Evolutionary conservation across 1,284 basidiomycete species (phyloP), one percentile per base, ranked within the genome.

Genomic region (Pseudozyma sp.): DNA sequence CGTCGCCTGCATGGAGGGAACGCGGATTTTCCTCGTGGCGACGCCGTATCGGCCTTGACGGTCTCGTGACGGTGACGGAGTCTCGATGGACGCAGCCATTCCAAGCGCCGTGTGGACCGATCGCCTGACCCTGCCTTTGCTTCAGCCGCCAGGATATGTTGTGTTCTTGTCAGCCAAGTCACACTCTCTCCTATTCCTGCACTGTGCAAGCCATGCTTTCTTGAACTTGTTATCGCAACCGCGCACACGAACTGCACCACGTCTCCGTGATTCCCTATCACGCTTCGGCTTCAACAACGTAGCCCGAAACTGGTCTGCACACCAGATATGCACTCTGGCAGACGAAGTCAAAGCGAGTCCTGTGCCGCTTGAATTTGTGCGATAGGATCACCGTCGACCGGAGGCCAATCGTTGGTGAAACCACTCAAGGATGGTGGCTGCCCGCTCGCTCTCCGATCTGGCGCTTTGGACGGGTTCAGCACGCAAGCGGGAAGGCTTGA

Each of bases 31-130:
- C 53, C 57, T 19, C 33, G 44, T 61, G 57, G 40, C 58, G 64
- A 58, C 53, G 64, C 19, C 33, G 44, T 61, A 61, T 40, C 58
- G 64, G 64, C 4, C 64, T 67, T 61, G 58, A 61, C 64, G 58
- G 64, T 35, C 52, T 55, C 30, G 48, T 49, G 4, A 44, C 43
- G 44, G 48, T 50, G 13, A 44, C 43, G 44, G 48, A 43, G 13
- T 10, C 46, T 44, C 40, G 35, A 43, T n/a, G 35, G 8, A 14
- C 35, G 8, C 35, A 37, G 35, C 14, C 35, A 37, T 10, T 9
- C 35, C 35, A 37, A 37, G 10, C 10, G 14, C 14, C 14, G 35
- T 37, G 35, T 14, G 35, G n/a, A 42, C 14, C 13, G 43, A 44
- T 44, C 43, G 43, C 24, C 19, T 44, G 43, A 44, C 43, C 40